These are phyloP conservation scores for Diospyros kaki DNA, from an alignment of 148 eudicot genomes.

Conservation along the genomic window DNA sequence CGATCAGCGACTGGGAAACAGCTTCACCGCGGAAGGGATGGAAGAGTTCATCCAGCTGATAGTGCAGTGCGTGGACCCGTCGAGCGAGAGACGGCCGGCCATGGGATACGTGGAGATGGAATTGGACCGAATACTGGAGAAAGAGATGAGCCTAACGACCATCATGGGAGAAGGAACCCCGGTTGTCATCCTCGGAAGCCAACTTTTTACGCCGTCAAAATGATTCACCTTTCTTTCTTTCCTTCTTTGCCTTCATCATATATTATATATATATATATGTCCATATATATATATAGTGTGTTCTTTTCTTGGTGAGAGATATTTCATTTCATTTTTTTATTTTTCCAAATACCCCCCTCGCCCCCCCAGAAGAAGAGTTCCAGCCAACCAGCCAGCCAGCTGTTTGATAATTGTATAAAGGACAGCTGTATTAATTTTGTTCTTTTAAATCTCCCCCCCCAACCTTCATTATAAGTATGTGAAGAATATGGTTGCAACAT, in stretches of 20 bases:
- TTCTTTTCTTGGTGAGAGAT: conserved; percentile 26
- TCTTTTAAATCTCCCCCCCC: conserved; percentile 30
- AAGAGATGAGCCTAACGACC: conserved; percentile 93
- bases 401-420: conserved; percentile 85
- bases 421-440: conserved; percentile 42
- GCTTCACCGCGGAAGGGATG: conserved; percentile 88
- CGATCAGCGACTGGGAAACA: conserved; percentile 75
- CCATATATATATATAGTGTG: conserved; percentile 20
- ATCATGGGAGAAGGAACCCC: conserved; percentile 98
- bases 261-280: no score
- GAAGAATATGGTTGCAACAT: conserved; percentile 22
- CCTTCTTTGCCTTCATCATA: no score
- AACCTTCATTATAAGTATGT: conserved; percentile 12
- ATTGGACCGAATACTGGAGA: conserved; percentile 86
- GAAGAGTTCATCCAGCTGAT: conserved; percentile 77
- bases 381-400: conserved; percentile 27
- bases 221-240: conserved; percentile 7
- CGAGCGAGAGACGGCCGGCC: conserved; percentile 68
- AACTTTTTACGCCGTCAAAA: conserved; percentile 76
- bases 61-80: conserved; percentile 62
- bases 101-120: conserved; percentile 66
- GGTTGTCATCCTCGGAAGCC: conserved; percentile 93
- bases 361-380: no score
- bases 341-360: not conserved
- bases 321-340: conserved; percentile 19